Conservation (phyloP, 768 basidiomycete genomes). For the Naganishia vaughanmartiniae region DNA sequence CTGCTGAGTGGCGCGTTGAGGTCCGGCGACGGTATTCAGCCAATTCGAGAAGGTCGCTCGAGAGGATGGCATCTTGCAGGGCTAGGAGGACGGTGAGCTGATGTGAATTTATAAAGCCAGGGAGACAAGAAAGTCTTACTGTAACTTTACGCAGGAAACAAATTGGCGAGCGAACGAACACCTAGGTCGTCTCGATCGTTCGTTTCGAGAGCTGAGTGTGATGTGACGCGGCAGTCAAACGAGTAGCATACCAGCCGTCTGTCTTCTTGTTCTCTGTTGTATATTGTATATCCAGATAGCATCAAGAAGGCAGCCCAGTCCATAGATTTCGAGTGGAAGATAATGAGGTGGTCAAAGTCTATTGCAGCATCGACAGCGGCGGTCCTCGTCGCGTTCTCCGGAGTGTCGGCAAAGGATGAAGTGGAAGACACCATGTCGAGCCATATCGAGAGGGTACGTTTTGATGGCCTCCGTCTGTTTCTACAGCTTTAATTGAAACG, state of each 20-base stretch:
- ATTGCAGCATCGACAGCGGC: background rate
- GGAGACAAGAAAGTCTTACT: background rate
- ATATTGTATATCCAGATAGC: background rate
- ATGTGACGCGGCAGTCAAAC: slow-evolving; percentile 5
- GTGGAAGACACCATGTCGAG: slow-evolving; percentile 5
- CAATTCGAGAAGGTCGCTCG: background rate
- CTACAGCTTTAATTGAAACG: background rate
- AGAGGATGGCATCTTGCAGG: background rate
- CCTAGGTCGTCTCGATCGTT: background rate
- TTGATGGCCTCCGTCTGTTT: background rate
- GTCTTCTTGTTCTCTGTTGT: background rate
- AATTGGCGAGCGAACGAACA: background rate
- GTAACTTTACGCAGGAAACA: background rate
- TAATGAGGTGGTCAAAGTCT: slow-evolving; percentile 15
- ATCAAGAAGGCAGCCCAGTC: background rate
- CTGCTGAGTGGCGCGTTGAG: background rate
- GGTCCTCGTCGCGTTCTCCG: background rate
- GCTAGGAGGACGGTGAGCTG: background rate
- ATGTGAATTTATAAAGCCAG: too few species aligned
- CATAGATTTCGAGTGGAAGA: background rate
- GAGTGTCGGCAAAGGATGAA: background rate
- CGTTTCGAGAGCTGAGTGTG: background rate
- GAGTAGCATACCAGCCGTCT: background rate
- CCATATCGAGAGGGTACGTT: slow-evolving; percentile 23
- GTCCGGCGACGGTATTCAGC: background rate